Evolutionary conservation across 2,329 filamentous ascomycete species (phyloP).

Genomic region (Aspergillus quadricinctus): DNA sequence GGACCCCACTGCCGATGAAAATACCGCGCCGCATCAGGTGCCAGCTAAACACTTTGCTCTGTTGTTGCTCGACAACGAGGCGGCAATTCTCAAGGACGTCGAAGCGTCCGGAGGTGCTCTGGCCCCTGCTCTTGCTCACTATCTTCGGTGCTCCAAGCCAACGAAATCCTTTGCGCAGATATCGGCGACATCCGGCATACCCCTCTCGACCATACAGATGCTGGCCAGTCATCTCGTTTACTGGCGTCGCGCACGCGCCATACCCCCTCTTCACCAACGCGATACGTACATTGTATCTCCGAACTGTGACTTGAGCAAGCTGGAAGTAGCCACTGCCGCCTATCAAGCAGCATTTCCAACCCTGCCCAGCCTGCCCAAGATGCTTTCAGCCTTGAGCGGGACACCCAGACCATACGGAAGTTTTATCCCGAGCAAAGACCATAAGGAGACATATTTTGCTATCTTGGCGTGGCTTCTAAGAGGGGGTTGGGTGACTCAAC

Average conservation of each 20-base stretch:
- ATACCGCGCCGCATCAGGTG: constrained; percentile 48
- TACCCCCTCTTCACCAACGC: constrained; percentile 81
- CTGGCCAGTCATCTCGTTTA: constrained; percentile 92
- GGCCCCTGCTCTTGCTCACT: constrained; percentile 71
- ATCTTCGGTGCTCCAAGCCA: constrained; percentile 56
- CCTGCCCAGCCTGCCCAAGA: constrained; percentile 75
- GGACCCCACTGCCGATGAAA: constrained; percentile 54
- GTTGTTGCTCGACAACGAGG: constrained; percentile 76
- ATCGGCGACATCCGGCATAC: constrained; percentile 58
- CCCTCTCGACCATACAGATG: constrained; percentile 74
- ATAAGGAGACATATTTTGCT: constrained; percentile 80
- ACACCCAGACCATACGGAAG: constrained; percentile 77
- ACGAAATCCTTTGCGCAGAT: constrained; percentile 70
- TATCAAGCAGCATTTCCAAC: constrained; percentile 80
- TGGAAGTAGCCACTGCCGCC: constrained; percentile 63
- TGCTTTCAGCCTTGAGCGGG: constrained; percentile 77
- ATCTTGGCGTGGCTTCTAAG: constrained; percentile 93
- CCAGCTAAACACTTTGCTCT: constrained; percentile 84
- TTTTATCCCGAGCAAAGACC: constrained; percentile 81
- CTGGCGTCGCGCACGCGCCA: constrained; percentile 88
- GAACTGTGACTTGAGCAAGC: constrained; percentile 71
- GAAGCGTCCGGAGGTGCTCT: constrained; percentile 69
- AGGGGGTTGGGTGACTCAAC: constrained; percentile 87
- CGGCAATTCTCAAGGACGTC: constrained; percentile 68
- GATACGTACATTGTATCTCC: constrained; percentile 91